Conservation (phyloP, 2,329 filamentous ascomycete species). For the Dothistroma septosporum region DNA sequence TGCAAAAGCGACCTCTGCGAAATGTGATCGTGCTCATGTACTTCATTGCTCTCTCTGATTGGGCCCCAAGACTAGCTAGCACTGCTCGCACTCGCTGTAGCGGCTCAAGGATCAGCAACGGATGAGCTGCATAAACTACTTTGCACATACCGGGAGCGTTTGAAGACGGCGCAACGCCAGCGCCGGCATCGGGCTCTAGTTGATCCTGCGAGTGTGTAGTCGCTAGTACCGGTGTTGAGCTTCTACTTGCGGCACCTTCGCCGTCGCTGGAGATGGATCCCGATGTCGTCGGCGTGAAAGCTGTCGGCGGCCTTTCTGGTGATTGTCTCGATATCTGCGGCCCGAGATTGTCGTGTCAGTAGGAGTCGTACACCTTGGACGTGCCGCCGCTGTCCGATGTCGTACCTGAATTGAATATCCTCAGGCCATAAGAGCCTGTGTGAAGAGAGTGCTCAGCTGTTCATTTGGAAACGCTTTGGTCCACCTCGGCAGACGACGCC, state of each 20-base stretch:
- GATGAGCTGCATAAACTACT: background rate
- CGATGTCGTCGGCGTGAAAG: slow-evolving; percentile 1
- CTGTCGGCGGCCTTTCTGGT: slow-evolving; percentile 31
- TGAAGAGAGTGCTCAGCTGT: background rate
- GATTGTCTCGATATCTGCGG: slow-evolving; percentile 38
- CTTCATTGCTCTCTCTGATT: slow-evolving; percentile 5
- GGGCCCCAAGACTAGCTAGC: slow-evolving; percentile 5
- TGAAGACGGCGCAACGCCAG: background rate
- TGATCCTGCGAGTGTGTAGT: background rate
- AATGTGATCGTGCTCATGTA: background rate
- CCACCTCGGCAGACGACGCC: background rate
- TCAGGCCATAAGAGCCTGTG: slow-evolving; percentile 43
- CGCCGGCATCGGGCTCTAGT: background rate
- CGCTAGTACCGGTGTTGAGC: background rate
- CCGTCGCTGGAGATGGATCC: background rate
- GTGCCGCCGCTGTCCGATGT: background rate
- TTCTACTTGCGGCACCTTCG: background rate
- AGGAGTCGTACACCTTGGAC: background rate
- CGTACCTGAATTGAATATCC: slow-evolving; percentile 41
- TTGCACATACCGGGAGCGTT: background rate
- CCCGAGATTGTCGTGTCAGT: background rate
- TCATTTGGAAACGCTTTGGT: background rate
- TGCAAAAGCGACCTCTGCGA: no score
- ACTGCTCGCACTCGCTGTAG: background rate
- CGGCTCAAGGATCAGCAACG: background rate